These are phyloP conservation scores for Datura wrightii DNA, from an alignment of 257 asterid genomes.

Conservation along the genomic window DNA sequence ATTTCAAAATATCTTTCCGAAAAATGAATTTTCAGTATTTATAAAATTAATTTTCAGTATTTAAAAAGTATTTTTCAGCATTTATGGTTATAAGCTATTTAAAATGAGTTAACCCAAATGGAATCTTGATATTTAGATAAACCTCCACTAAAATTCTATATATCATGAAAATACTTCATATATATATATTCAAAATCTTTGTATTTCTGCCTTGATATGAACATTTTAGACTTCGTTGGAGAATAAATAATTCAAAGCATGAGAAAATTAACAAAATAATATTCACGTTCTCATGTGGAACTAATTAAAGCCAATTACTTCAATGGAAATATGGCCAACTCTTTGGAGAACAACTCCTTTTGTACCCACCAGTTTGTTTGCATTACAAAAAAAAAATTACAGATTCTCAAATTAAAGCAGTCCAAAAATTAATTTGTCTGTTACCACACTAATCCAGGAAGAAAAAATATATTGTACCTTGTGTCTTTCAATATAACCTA, in stretches of 20 bases:
- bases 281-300: neutral
- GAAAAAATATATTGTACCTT: neutral
- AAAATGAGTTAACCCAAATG: too few relatives aligned
- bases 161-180: too few relatives aligned
- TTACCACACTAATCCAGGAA: neutral
- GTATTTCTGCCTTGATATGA: too few relatives aligned
- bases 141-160: too few relatives aligned
- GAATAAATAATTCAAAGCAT: neutral
- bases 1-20: too few relatives aligned
- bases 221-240: too few relatives aligned
- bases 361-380: neutral
- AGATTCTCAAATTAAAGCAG: neutral
- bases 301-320: neutral
- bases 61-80: too few relatives aligned
- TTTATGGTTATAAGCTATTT: too few relatives aligned
- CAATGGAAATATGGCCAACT: conserved; percentile 28
- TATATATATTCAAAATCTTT: too few relatives aligned
- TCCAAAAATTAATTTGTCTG: neutral
- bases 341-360: conserved; percentile 25
- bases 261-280: neutral
- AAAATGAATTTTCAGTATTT: too few relatives aligned
- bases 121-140: too few relatives aligned
- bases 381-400: conserved; percentile 1
- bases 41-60: too few relatives aligned
- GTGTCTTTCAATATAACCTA: neutral